These are phyloP conservation scores for Rhizopogon salebrosus DNA, from an alignment of 768 basidiomycete genomes.

Conservation along the genomic window DNA sequence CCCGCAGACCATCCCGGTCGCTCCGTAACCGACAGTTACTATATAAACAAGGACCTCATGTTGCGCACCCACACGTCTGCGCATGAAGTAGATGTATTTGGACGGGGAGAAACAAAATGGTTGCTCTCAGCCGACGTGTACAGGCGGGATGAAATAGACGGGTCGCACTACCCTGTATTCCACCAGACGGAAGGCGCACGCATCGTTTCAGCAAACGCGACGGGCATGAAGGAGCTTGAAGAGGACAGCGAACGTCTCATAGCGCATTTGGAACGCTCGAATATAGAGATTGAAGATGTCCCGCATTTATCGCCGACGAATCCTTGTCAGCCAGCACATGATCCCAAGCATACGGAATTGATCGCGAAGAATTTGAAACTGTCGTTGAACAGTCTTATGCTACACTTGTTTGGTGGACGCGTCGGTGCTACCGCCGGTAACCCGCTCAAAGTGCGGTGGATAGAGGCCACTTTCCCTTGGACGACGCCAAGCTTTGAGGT, in stretches of 20 bases:
- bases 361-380: conserved; percentile 86
- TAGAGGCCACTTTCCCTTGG: conserved; percentile 97
- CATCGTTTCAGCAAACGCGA: conserved; percentile 60
- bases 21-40: conserved; percentile 88
- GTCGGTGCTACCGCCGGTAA: conserved; percentile 47
- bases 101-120: conserved; percentile 73
- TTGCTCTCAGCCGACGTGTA: conserved; percentile 96
- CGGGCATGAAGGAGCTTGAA: conserved; percentile 56
- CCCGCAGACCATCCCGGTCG: conserved; percentile 91
- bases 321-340: conserved; percentile 75
- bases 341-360: conserved; percentile 64
- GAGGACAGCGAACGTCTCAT: conserved; percentile 67
- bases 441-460: conserved; percentile 91
- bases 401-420: conserved; percentile 70
- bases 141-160: conserved; percentile 95
- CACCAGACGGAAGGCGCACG: conserved; percentile 97
- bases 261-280: conserved; percentile 55
- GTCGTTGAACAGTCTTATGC: conserved; percentile 80
- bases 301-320: conserved; percentile 70
- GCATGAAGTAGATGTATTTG: conserved; percentile 92
- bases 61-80: conserved; percentile 98
- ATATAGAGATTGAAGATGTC: conserved; percentile 85
- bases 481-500: conserved; percentile 98
- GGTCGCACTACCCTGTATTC: conserved; percentile 94
- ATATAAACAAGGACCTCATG: conserved; percentile 87